These are phyloP conservation scores for Colletotrichum melonis DNA, from an alignment of 2,329 filamentous ascomycete genomes.

Conservation along the genomic window DNA sequence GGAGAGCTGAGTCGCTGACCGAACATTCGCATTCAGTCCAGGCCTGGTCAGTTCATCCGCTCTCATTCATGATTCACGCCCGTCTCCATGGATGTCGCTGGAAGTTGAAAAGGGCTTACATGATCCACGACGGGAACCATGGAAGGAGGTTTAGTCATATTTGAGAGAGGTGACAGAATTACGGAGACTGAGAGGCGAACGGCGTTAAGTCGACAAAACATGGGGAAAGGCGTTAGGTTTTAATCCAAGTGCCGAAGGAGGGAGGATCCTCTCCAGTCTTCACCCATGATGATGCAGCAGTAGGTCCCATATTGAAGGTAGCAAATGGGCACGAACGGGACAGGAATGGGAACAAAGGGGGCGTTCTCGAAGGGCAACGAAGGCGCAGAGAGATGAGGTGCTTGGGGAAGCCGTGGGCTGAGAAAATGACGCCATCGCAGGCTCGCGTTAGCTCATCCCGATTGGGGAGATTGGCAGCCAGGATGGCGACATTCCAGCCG, in stretches of 20 bases:
- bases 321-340: not conserved
- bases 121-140: not conserved
- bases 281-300: not conserved
- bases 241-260: not conserved
- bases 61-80: not conserved
- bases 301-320: not conserved
- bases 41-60: not conserved
- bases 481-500: constrained; percentile 30
- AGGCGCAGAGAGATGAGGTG: not conserved
- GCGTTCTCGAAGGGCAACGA: not conserved
- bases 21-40: not conserved
- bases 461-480: constrained; percentile 35
- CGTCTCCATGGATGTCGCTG: not conserved
- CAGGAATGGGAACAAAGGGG: not conserved
- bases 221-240: not conserved
- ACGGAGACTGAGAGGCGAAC: not conserved
- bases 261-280: not conserved
- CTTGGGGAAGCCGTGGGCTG: not conserved
- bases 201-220: not conserved
- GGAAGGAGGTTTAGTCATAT: not conserved
- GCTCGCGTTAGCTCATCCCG: constrained; percentile 35
- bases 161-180: not conserved
- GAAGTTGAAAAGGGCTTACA: not conserved
- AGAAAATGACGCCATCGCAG: constrained; percentile 33
- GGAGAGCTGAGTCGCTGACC: not conserved